phyloP scores from a whole-genome alignment of 306 rosid genomes.

The Canavalia ensiformis region DNA sequence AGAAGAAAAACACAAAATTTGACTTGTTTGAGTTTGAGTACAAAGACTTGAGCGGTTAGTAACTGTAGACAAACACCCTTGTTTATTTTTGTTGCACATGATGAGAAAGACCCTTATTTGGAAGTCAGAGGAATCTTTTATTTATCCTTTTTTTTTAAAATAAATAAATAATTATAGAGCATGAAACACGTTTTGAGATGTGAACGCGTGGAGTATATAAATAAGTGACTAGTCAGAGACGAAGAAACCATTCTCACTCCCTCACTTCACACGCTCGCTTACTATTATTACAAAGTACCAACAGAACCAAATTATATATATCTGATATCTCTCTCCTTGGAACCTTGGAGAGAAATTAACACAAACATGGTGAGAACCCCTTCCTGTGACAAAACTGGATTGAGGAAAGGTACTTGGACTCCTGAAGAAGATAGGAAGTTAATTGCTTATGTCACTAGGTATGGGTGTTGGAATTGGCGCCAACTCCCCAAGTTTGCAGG shows the following conservation, averaged over 20 bases:
- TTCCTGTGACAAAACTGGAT: constrained; percentile 65
- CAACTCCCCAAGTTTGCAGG: constrained; percentile 93
- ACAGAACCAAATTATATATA: background rate
- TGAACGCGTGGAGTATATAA: constrained; percentile 35
- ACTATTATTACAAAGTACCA: background rate
- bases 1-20: constrained; percentile 15
- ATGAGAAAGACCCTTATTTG: constrained; percentile 21
- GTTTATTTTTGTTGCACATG: too few species aligned
- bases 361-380: constrained; percentile 77
- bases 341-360: too few species aligned
- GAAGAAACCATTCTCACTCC: background rate
- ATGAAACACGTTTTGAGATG: constrained; percentile 45
- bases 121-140: constrained; percentile 30
- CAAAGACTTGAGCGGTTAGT: background rate
- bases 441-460: constrained; percentile 77
- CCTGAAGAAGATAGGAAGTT: constrained; percentile 80
- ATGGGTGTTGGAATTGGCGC: constrained; percentile 96
- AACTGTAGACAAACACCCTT: constrained; percentile 28
- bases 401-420: constrained; percentile 87
- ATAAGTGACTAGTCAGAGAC: background rate
- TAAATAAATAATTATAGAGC: background rate
- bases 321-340: too few species aligned
- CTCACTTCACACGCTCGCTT: background rate
- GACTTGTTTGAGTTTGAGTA: background rate
- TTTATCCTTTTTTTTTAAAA: background rate